phyloP scores from a whole-genome alignment of 768 basidiomycete species.

The button mushroom (Agaricus bisporus) region DNA sequence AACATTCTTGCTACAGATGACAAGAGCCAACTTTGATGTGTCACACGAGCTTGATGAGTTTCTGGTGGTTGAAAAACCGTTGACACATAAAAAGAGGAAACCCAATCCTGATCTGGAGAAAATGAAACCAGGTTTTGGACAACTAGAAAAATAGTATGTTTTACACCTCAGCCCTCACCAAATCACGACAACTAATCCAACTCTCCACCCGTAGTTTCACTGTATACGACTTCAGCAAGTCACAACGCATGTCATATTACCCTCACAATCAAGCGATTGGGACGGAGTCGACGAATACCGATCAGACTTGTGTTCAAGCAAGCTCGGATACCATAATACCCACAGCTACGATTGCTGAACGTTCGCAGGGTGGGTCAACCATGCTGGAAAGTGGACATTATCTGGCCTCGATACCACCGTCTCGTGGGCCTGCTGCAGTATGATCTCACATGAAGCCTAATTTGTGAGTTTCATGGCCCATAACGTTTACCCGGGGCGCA shows the following conservation, averaged over 20 bases:
- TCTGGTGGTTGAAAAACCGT: slow-evolving; percentile 95
- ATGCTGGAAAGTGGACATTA: slow-evolving; percentile 25
- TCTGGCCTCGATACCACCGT: slow-evolving; percentile 17
- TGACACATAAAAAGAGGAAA: slow-evolving; percentile 91
- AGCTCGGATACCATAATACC: slow-evolving; percentile 35
- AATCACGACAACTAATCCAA: not conserved
- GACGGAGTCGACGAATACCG: slow-evolving; percentile 34
- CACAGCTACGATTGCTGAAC: slow-evolving; percentile 42
- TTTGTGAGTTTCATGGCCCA: slow-evolving; percentile 6
- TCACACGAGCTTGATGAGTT: slow-evolving; percentile 97
- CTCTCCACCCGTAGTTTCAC: slow-evolving; percentile 57
- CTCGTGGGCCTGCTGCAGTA: not conserved
- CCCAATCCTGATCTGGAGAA: slow-evolving; percentile 78
- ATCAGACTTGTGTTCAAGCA: slow-evolving; percentile 37
- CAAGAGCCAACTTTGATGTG: slow-evolving; percentile 97
- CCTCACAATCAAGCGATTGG: slow-evolving; percentile 66
- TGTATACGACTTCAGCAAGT: slow-evolving; percentile 75
- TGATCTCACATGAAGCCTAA: not conserved
- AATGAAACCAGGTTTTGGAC: slow-evolving; percentile 86
- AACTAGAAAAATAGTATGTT: slow-evolving; percentile 87
- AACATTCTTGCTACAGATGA: slow-evolving; percentile 49
- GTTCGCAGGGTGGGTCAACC: slow-evolving; percentile 41
- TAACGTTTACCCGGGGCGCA: not conserved
- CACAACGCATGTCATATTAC: slow-evolving; percentile 79
- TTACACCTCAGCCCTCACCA: not conserved